These are phyloP conservation scores for Penicillium mononematosum DNA, from an alignment of 495 filamentous ascomycete species.

Conservation along the genomic window DNA sequence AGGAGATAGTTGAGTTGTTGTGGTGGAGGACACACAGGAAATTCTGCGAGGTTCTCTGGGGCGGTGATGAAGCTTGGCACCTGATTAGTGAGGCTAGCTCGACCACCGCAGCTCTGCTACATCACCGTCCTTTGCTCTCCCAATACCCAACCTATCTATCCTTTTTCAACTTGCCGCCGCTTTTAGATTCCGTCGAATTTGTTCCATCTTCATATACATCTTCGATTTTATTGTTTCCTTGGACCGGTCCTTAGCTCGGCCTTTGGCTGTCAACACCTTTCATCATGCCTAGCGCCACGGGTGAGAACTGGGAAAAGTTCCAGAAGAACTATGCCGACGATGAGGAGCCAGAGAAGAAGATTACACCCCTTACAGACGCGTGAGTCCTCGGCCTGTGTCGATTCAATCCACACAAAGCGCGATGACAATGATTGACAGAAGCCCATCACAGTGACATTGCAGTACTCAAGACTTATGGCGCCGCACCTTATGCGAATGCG, in stretches of 20 bases:
- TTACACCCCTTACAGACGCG: slow-evolving; percentile 93
- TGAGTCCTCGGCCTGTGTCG: slow-evolving; percentile 46
- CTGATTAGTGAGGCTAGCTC: slow-evolving; percentile 45
- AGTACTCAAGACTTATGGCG: slow-evolving; percentile 98
- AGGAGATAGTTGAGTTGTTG: slow-evolving; percentile 28
- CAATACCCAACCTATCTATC: slow-evolving; percentile 21
- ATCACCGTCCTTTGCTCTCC: slow-evolving; percentile 28
- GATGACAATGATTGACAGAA: slow-evolving; percentile 27
- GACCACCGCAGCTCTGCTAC: slow-evolving; percentile 33
- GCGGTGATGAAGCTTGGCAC: slow-evolving; percentile 48
- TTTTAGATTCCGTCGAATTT: slow-evolving; percentile 2
- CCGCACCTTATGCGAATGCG: slow-evolving; percentile 87
- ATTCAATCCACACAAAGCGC: slow-evolving; percentile 8
- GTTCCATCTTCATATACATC: slow-evolving; percentile 1
- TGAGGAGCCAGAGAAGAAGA: slow-evolving; percentile 98
- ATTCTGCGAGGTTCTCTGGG: slow-evolving; percentile 62
- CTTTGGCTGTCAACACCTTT: slow-evolving; percentile 36
- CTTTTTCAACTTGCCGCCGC: slow-evolving; percentile 18
- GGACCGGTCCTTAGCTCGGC: slow-evolving; percentile 21
- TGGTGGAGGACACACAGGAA: slow-evolving; percentile 40
- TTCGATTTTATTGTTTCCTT: slow-evolving; percentile 13
- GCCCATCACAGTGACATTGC: slow-evolving; percentile 77
- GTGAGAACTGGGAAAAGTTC: slow-evolving; percentile 97
- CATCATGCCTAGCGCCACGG: slow-evolving; percentile 87
- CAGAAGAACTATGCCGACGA: slow-evolving; percentile 94